A percentile compares a stretch with the other conserved stretches of the same genome.
phyloP scores from a whole-genome alignment of 139 green algal genomes.

The Microglena sp. region DNA sequence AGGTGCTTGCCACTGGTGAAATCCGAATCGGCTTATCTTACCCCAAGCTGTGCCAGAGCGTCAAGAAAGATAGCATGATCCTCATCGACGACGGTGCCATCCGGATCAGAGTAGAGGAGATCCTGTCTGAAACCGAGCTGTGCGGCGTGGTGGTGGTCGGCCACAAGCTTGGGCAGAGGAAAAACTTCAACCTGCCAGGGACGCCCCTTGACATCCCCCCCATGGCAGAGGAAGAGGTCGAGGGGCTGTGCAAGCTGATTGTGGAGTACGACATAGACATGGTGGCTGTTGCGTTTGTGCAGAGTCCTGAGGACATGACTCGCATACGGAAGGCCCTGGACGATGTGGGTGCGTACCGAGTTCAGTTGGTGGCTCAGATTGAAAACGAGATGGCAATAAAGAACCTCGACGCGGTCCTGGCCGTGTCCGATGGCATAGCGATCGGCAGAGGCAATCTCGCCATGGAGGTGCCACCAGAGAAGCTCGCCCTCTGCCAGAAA shows the following conservation, averaged over 20 bases:
- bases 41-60: constrained; percentile 36
- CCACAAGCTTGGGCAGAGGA: no score
- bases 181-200: no score
- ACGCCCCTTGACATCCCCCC: no score
- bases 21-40: constrained; percentile 47
- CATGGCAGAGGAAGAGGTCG: no score
- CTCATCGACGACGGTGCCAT: constrained; percentile 48
- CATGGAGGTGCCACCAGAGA: constrained; percentile 39
- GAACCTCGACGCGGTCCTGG: constrained; percentile 48
- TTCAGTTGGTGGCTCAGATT: constrained; percentile 60
- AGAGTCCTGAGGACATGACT: no score
- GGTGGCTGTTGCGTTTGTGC: no score
- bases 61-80: constrained; percentile 38
- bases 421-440: constrained; percentile 38
- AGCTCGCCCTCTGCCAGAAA: constrained; percentile 11
- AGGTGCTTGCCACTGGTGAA: constrained; percentile 29
- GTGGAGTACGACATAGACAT: no score
- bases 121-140: constrained; percentile 24
- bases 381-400: constrained; percentile 42
- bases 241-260: no score
- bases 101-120: constrained; percentile 34
- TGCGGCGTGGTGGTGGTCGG: constrained; percentile 27
- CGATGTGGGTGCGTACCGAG: background rate
- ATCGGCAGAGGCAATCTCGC: constrained; percentile 43
- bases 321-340: no score